phyloP scores from a whole-genome alignment of 225 moss, liverwort and hornwort species.

The Sphagnum contortum region DNA sequence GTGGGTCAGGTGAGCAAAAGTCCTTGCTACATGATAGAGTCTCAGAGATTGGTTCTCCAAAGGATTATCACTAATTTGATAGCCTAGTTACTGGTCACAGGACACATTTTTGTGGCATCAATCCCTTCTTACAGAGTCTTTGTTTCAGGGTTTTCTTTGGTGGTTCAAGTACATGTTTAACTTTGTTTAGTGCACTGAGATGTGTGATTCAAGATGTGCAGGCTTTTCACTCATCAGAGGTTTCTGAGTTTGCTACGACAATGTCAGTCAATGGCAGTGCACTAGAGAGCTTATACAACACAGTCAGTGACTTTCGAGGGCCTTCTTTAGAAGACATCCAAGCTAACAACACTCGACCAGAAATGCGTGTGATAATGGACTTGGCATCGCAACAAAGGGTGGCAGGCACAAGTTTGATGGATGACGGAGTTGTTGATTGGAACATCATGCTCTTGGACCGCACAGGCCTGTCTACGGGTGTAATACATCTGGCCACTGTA shows the following conservation, averaged over 20 bases:
- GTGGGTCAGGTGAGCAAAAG: conserved; percentile 11
- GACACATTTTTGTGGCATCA: no score
- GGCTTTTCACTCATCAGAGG: conserved; percentile 25
- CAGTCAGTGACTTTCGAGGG: conserved; percentile 30
- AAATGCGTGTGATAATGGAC: conserved; percentile 21
- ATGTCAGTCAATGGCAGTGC: conserved; percentile 30
- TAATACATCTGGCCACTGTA: conserved; percentile 34
- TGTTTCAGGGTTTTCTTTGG: no score
- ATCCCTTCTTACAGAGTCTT: no score
- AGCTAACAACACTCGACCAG: conserved; percentile 9
- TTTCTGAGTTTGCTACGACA: conserved; percentile 28
- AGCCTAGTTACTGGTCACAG: no score
- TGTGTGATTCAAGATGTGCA: conserved; percentile 1
- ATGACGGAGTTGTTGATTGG: conserved; percentile 26
- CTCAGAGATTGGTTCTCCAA: no score
- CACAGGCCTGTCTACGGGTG: conserved; percentile 16
- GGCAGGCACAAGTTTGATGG: conserved; percentile 10
- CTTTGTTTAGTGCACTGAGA: no score
- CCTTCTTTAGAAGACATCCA: conserved; percentile 16
- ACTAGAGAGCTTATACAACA: conserved; percentile 36
- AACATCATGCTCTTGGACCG: conserved; percentile 21
- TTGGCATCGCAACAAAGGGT: conserved; percentile 18
- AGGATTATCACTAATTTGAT: no score
- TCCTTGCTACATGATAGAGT: not conserved
- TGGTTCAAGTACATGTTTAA: no score